Conservation (phyloP, 2,329 filamentous ascomycete genomes). For the Pseudopyricularia javanii region DNA sequence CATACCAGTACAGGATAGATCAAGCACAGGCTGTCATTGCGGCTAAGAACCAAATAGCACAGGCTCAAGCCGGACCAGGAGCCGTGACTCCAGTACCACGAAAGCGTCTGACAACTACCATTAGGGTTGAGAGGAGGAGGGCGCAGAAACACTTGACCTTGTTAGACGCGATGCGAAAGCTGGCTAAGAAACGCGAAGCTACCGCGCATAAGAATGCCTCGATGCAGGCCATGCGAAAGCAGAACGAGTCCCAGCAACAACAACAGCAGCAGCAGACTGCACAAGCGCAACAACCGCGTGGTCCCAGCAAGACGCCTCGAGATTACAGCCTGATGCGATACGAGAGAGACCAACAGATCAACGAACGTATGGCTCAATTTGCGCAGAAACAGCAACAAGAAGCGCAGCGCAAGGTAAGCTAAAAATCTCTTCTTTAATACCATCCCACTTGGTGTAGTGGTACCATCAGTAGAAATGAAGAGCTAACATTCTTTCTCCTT, state of each 20-base stretch:
- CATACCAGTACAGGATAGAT: slow-evolving; percentile 50
- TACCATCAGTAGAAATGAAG: slow-evolving; percentile 1
- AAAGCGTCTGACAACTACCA: slow-evolving; percentile 63
- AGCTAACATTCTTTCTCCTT: background rate
- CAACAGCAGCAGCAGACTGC: slow-evolving; percentile 1
- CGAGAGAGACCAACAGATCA: slow-evolving; percentile 65
- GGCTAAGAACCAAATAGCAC: slow-evolving; percentile 38
- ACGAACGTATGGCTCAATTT: slow-evolving; percentile 44
- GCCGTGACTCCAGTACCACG: slow-evolving; percentile 38
- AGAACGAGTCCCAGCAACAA: slow-evolving; percentile 41
- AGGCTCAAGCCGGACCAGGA: slow-evolving; percentile 19
- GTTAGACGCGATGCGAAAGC: slow-evolving; percentile 88
- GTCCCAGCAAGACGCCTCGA: slow-evolving; percentile 62
- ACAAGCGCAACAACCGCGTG: slow-evolving; percentile 23
- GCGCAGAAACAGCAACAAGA: slow-evolving; percentile 53
- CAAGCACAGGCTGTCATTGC: slow-evolving; percentile 41
- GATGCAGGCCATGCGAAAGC: slow-evolving; percentile 71
- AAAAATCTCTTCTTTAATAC: no score
- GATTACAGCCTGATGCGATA: slow-evolving; percentile 85
- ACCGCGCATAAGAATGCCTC: slow-evolving; percentile 65
- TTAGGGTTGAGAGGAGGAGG: slow-evolving; percentile 76
- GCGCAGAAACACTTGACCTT: slow-evolving; percentile 79
- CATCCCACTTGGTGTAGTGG: no score
- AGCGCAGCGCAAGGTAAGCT: slow-evolving; percentile 38
- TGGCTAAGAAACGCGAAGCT: slow-evolving; percentile 88